Evolutionary conservation across 73 alveolate species (phyloP).

Genomic region (Blepharisma japonicum): DNA sequence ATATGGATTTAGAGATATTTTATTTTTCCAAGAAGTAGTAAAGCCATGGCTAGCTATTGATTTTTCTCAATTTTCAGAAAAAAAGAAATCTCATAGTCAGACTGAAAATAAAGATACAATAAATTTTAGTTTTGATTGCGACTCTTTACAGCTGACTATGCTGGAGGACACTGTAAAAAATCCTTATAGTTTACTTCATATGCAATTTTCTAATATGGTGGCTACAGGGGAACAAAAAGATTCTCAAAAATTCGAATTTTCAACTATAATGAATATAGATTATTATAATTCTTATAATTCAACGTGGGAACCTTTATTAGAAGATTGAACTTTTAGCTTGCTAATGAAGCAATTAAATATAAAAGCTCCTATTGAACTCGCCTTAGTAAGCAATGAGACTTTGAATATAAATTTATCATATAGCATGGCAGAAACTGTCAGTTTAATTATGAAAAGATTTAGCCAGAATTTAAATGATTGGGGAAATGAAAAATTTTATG

Average conservation of each 20-base stretch:
- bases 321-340: slow-evolving; percentile 5
- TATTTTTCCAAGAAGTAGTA: neutral
- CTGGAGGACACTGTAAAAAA: slow-evolving; percentile 16
- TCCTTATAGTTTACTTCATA: neutral
- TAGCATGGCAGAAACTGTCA: neutral
- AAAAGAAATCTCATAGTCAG: neutral
- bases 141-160: neutral
- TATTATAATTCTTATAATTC: neutral
- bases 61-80: neutral
- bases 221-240: neutral
- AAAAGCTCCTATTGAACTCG: neutral
- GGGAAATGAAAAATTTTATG: no score
- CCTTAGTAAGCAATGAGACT: neutral
- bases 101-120: neutral
- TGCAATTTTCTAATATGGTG: neutral
- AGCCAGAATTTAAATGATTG: no score
- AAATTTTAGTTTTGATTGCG: neutral
- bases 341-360: neutral
- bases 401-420: neutral
- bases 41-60: neutral
- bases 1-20: neutral
- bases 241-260: neutral
- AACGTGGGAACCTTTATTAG: slow-evolving; percentile 13
- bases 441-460: no score
- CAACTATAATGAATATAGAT: neutral